Conservation (phyloP, 257 asterid genomes). For the Salvia rosmarinus region DNA sequence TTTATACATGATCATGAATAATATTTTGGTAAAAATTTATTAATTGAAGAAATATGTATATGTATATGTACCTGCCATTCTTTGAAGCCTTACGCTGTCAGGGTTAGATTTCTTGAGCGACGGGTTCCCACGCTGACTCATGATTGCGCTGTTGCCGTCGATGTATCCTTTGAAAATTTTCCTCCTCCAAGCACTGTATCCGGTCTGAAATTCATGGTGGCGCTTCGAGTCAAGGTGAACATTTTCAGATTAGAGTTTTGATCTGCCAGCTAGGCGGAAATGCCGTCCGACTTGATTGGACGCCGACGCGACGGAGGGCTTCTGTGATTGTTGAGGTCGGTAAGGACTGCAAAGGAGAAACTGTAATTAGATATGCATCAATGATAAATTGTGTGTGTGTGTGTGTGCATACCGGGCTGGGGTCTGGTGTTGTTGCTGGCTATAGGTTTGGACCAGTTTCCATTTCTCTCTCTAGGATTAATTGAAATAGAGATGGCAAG, state of each 20-base stretch:
- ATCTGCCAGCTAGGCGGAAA: conserved; percentile 46
- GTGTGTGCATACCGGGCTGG: conserved; percentile 38
- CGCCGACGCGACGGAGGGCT: conserved; percentile 4
- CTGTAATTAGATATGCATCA: background rate
- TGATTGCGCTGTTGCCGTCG: conserved; percentile 63
- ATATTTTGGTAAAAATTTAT: background rate
- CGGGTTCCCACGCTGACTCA: conserved; percentile 73
- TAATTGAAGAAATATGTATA: background rate
- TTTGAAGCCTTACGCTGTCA: conserved; percentile 80
- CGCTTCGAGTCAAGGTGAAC: conserved; percentile 48
- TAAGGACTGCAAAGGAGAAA: background rate
- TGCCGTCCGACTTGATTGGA: conserved; percentile 10
- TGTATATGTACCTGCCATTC: conserved; percentile 78
- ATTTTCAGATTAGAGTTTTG: conserved; percentile 46
- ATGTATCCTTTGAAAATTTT: conserved; percentile 59
- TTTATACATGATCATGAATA: too few relatives aligned
- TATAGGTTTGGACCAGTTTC: conserved; percentile 54
- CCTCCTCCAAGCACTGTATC: conserved; percentile 68
- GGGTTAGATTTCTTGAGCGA: conserved; percentile 89
- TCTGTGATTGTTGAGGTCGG: background rate
- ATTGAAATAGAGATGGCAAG: background rate
- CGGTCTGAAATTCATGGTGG: conserved; percentile 63
- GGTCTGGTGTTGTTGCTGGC: conserved; percentile 34
- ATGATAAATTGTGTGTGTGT: background rate
- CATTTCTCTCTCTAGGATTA: conserved; percentile 34